These are phyloP conservation scores for Raddia distichophylla DNA, from an alignment of 176 grass and related monocot species.

Conservation along the genomic window DNA sequence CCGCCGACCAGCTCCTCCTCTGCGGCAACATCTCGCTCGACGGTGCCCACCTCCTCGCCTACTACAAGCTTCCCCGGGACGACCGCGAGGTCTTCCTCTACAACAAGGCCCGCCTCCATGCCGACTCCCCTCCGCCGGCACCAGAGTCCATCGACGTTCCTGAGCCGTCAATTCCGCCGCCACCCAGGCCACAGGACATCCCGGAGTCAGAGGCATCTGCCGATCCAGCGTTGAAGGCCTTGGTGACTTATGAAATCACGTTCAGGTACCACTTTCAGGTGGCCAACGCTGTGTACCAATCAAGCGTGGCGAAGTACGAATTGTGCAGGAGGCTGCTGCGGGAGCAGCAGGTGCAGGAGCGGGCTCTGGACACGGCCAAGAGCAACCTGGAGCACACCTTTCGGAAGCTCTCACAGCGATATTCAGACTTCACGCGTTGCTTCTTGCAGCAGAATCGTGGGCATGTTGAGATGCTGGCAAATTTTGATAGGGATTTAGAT, in stretches of 20 bases:
- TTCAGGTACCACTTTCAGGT: slow-evolving; percentile 92
- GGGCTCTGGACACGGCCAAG: slow-evolving; percentile 78
- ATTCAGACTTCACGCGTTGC: slow-evolving; percentile 64
- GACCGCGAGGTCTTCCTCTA: slow-evolving; percentile 91
- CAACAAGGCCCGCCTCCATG: slow-evolving; percentile 75
- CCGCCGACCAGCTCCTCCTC: slow-evolving; percentile 75
- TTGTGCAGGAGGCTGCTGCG: slow-evolving; percentile 71
- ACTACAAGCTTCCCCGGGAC: slow-evolving; percentile 89
- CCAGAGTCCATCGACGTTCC: slow-evolving; percentile 69
- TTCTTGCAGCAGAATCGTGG: slow-evolving; percentile 78
- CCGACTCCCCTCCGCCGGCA: slow-evolving; percentile 48
- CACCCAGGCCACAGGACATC: slow-evolving; percentile 52
- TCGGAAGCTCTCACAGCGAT: slow-evolving; percentile 67
- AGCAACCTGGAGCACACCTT: slow-evolving; percentile 86
- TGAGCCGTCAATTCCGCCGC: slow-evolving; percentile 52
- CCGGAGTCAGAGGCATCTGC: slow-evolving; percentile 43
- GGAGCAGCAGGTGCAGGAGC: slow-evolving; percentile 88
- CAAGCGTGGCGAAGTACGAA: slow-evolving; percentile 63
- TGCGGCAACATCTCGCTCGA: slow-evolving; percentile 82
- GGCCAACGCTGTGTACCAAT: slow-evolving; percentile 67
- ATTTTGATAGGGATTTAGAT: slow-evolving; percentile 88
- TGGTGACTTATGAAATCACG: slow-evolving; percentile 74
- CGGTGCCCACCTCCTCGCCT: slow-evolving; percentile 51
- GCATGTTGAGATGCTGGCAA: slow-evolving; percentile 57
- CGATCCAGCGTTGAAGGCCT: slow-evolving; percentile 79